Evolutionary conservation across 352 stramenopile genomes (phyloP), one percentile per base, ranked within the genome.

Genomic region (Globisporangium paddicum): DNA sequence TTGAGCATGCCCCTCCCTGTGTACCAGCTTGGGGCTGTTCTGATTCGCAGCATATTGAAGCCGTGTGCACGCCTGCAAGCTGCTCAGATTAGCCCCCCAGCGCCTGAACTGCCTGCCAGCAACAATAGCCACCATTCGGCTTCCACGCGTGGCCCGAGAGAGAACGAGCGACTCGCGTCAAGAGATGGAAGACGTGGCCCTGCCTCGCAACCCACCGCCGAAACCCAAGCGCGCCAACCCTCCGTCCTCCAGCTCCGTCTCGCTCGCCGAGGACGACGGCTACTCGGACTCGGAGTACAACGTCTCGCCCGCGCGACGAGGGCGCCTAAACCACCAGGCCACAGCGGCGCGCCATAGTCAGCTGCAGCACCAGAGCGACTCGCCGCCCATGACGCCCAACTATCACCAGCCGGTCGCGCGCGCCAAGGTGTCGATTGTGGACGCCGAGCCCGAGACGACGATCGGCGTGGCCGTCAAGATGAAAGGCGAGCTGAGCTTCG

Each of bases 401-500:
- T 89, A 89, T 51, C 67, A 69, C 3, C 70, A 54, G 10, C 47
- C 28, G 18, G 47, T 68, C 5, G 57, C 66, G 4, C 76, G 79
- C 9, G 65, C 68, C 14, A 89, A 88, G 25, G 67, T 89, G 21
- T 75, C 84, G 7, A 90, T 89, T 41, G 68, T 93, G 13, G 84
- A 93, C 44, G 76, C 77, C 1, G 84, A 93, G 45, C 70, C 84
- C 3, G 84, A 94, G 60, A 94, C 84, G 2, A 92, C 82, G 34
- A 94, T 94, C 61, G 84, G 84, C 19, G 77, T 69, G 9, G 81
- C 80, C 0, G 84, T 94, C 26, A 92, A 91, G 69, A 91, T 94
- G 88, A 95, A 90, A 69, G 89, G 88, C 40, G 87, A 96, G 60
- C 69, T 97, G 49, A 92, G 80, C 45, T 97, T 97, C 54, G 88